Base-by-base conservation (phyloP, 148 eudicot species). In the Polygonum maritimum region DNA sequence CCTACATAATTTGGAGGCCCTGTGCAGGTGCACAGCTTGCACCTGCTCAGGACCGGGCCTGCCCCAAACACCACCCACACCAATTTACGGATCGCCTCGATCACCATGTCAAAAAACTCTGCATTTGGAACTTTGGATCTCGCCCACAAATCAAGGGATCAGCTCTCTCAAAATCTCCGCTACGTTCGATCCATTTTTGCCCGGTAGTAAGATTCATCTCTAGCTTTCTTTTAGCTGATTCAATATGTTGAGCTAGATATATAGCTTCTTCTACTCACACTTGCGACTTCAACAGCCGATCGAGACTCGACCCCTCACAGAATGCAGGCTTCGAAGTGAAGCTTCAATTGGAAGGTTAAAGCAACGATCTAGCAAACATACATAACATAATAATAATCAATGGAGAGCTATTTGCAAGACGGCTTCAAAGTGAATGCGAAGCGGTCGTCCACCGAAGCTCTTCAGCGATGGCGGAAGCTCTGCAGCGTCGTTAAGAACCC, bases 401-500 rank as follows among this genome's bases (percentile, higher is more conserved):
- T 89, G 93, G 90, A 89, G 85, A 84, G 71, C 49, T 86, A 79
- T 47, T 69, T 87, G 84, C 78, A 88, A 9, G 83, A 87, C 54
- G 74, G 80, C 26, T 89, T 87, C 74, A 81, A 80, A 5, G 89
- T 89, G 51, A 82, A 89, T 79, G 40, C 86, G 13, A 89, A 89
- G 86, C 80, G 86, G 19, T 79, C 90, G 45, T 54, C 87, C 62
- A 80, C 79, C 13, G 93, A 87, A 79, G 81, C 77, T 31, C 77
- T 89, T 80, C 86, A 82, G 81, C 71, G 80, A 79, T 89, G 93
- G 93, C 77, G 93, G 76, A 81, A 78, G 21, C 84, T 84, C 31
- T 87, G 90, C 63, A 80, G 85, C n/a, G 85, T 89, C 14, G 93
- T 89, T 18, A 89, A 89, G 89, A 87, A 89, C 52, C 89, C 86